Evolutionary conservation across 1,284 basidiomycete genomes (phyloP).

Genomic region (Ceratorhiza oryzae-sativae): DNA sequence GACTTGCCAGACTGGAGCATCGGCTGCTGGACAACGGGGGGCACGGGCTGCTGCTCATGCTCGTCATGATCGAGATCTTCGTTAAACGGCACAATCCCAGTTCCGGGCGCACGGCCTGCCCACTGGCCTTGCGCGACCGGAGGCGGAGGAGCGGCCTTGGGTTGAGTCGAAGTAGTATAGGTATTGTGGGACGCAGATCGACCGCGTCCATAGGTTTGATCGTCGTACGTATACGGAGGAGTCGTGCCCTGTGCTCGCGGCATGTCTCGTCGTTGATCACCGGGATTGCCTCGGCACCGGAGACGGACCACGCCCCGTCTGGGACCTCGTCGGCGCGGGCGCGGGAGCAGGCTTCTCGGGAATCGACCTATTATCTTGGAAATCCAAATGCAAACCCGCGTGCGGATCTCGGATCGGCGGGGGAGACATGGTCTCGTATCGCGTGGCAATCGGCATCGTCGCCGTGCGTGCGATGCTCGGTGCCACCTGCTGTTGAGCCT

Average conservation of each 20-base stretch:
- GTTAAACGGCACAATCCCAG: constrained; percentile 31
- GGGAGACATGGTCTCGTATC: constrained; percentile 25
- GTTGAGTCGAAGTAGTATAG: constrained; percentile 6
- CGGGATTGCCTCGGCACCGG: constrained; percentile 12
- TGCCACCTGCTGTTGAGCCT: neutral
- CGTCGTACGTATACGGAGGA: constrained; percentile 15
- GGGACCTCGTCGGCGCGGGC: neutral
- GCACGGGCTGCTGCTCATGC: constrained; percentile 24
- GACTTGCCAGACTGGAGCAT: neutral
- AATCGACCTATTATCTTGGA: neutral
- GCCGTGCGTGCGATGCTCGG: neutral
- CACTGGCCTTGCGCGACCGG: constrained; percentile 2
- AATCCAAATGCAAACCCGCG: constrained; percentile 7
- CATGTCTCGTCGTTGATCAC: neutral
- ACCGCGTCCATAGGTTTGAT: constrained; percentile 1
- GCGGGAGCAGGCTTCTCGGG: constrained; percentile 10
- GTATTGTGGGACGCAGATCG: constrained; percentile 14
- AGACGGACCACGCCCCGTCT: neutral
- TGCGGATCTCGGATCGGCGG: constrained; percentile 23
- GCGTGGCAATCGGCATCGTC: constrained; percentile 15
- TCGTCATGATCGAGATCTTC: constrained; percentile 35
- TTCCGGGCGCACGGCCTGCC: constrained; percentile 7
- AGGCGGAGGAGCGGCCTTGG: constrained; percentile 19
- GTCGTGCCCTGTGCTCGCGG: constrained; percentile 1
- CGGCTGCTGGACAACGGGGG: constrained; percentile 1